These are phyloP conservation scores for Tolypocladium album DNA, from an alignment of 2,329 filamentous ascomycete species.

Conservation along the genomic window DNA sequence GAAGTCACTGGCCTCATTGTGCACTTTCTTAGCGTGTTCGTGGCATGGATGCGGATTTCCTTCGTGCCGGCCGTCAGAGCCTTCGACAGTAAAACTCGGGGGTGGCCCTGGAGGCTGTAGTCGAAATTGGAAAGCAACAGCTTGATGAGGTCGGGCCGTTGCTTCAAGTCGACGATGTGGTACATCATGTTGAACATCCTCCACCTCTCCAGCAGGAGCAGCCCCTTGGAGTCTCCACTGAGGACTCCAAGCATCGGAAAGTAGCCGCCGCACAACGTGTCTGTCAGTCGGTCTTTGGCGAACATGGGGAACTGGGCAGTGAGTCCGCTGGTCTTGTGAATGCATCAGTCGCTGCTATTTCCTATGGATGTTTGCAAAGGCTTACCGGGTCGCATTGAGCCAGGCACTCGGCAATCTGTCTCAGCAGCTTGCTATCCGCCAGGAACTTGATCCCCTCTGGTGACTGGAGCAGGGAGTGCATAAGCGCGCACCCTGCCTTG, in stretches of 20 bases:
- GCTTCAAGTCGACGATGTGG: constrained; percentile 85
- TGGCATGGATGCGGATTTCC: constrained; percentile 82
- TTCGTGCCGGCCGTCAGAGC: constrained; percentile 87
- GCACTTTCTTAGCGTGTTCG: constrained; percentile 78
- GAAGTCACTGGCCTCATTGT: constrained; percentile 44
- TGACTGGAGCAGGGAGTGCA: constrained; percentile 78
- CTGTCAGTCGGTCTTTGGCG: constrained; percentile 69
- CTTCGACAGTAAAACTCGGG: constrained; percentile 86
- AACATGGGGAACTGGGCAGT: constrained; percentile 85
- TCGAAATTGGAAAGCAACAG: constrained; percentile 84
- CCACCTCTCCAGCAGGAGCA: constrained; percentile 89
- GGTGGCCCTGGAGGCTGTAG: constrained; percentile 79
- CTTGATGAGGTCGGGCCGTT: constrained; percentile 85
- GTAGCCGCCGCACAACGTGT: constrained; percentile 86
- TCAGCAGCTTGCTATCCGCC: constrained; percentile 81
- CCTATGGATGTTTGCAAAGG: neutral
- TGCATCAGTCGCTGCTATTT: constrained; percentile 11
- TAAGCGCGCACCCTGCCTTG: constrained; percentile 75
- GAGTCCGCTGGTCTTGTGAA: constrained; percentile 50
- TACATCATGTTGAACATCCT: constrained; percentile 99
- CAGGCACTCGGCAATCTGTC: constrained; percentile 90
- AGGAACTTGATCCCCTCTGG: constrained; percentile 77
- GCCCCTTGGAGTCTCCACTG: constrained; percentile 70
- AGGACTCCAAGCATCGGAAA: constrained; percentile 85
- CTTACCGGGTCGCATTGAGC: constrained; percentile 85